Evolutionary conservation across 2,329 filamentous ascomycete genomes (phyloP), one percentile per base, ranked within the genome.

Genomic region (Metarhizium anisopliae): DNA sequence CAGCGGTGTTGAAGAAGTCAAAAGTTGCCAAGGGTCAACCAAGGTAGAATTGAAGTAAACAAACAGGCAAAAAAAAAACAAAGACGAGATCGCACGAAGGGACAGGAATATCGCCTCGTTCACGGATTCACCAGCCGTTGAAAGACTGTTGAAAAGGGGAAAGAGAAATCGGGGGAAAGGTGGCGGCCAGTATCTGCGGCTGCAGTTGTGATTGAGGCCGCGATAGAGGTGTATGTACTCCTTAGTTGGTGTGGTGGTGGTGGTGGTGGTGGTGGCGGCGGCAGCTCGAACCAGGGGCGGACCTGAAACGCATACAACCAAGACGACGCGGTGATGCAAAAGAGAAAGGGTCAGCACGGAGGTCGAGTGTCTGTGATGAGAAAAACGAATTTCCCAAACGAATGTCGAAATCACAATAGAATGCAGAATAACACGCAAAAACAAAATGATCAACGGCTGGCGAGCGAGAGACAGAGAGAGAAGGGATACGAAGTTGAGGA

Each of bases 1-100:
- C 53, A 51, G 53, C 56, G 56, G 43, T 25, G 14, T 25, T 25
- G 45, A 49, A 59, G 58, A 54, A 20, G 8, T 56, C 47, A 59
- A 54, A 63, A 67, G 25, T 59, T 70, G 74, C 77, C 78, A 70
- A 82, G 79, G 78, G 72, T 82, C 79, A 81, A 82, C 79, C 79
- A 77, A 77, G 64, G 62, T 51, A 57, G 50, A 56, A 60, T 54
- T 56, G 59, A 60, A 57, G 59, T 47, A 55, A 53, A 59, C 59
- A 52, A 56, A 53, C 49, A 45, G 49, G 55, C 55, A 53, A 59
- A 49, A 55, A 59, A 58, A 60, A 58, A 55, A 59, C 57, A 60
- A 58, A 55, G 50, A 51, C 16, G 35, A 49, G 49, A 47, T 42
- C 20, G 20, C 47, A 16, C 25, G 18, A 13, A n/a, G 32, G 29